phyloP scores from a whole-genome alignment of 768 basidiomycete species.

The Mycena belliarum region DNA sequence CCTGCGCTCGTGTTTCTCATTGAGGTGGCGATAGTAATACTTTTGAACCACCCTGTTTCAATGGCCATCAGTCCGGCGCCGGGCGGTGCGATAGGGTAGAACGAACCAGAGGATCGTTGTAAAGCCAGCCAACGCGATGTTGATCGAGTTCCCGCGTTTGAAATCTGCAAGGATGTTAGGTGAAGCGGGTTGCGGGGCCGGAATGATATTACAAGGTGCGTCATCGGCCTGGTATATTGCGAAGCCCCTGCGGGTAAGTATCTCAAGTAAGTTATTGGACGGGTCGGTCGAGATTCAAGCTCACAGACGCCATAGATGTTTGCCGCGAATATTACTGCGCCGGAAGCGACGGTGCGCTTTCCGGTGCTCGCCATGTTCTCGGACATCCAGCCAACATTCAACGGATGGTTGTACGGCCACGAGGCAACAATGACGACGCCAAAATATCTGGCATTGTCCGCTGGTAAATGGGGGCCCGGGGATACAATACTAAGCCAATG shows the following conservation, averaged over 20 bases:
- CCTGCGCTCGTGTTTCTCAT: constrained; percentile 26
- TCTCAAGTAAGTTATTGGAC: neutral
- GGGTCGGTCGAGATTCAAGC: no score
- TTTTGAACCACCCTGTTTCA: constrained; percentile 29
- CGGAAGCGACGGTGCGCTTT: constrained; percentile 33
- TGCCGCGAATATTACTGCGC: constrained; percentile 31
- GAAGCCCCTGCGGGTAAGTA: constrained; percentile 4
- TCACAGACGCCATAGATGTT: constrained; percentile 31
- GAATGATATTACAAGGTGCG: constrained; percentile 23
- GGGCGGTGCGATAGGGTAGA: neutral
- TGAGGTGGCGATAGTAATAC: constrained; percentile 29
- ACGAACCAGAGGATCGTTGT: constrained; percentile 32
- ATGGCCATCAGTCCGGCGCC: no score
- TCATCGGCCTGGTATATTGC: constrained; percentile 38
- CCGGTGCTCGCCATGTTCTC: constrained; percentile 31
- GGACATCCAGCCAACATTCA: constrained; percentile 41
- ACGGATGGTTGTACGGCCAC: constrained; percentile 39
- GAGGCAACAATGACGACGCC: constrained; percentile 34
- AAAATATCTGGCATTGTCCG: constrained; percentile 30
- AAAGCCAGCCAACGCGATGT: constrained; percentile 33
- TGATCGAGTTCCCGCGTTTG: constrained; percentile 36
- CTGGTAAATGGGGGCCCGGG: no score
- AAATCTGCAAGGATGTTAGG: constrained; percentile 24
- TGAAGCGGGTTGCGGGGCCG: neutral
- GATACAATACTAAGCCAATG: no score